Conservation (phyloP, 2,329 filamentous ascomycete genomes). For the Dendrostoma leiphaemia region DNA sequence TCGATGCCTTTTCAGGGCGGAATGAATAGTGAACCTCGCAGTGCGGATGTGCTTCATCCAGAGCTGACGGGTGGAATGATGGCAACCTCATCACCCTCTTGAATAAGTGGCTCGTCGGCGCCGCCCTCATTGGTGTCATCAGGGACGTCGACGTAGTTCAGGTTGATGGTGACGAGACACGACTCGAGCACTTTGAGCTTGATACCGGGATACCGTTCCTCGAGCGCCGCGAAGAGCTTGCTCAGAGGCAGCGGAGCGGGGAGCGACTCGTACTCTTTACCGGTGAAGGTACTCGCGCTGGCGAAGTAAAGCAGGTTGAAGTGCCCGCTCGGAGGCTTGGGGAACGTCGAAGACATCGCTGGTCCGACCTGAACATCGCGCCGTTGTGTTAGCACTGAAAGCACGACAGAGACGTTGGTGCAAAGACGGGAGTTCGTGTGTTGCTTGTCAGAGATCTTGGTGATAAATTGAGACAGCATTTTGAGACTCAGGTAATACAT, state of each 20-base stretch:
- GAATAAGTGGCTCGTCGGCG: conserved; percentile 49
- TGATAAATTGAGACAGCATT: conserved; percentile 59
- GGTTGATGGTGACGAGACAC: conserved; percentile 75
- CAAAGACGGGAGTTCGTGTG: conserved; percentile 8
- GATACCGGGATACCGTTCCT: conserved; percentile 69
- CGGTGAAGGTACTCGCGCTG: conserved; percentile 67
- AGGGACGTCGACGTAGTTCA: conserved; percentile 74
- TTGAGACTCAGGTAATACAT: conserved; percentile 43
- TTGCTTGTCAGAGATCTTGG: conserved; percentile 66
- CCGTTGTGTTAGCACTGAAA: conserved; percentile 23
- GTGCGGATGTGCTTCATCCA: conserved; percentile 51
- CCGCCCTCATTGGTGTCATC: conserved; percentile 41
- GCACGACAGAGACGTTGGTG: conserved; percentile 8
- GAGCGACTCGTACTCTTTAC: conserved; percentile 63
- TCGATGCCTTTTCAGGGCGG: too few relatives aligned
- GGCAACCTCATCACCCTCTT: conserved; percentile 77
- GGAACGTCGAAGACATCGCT: conserved; percentile 27
- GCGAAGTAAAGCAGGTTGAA: conserved; percentile 86
- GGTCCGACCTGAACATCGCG: conserved; percentile 9
- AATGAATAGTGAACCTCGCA: too few relatives aligned
- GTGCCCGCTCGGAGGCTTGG: conserved; percentile 57
- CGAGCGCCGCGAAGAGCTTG: conserved; percentile 65
- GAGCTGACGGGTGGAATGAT: conserved; percentile 89
- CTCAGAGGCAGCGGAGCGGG: conserved; percentile 63
- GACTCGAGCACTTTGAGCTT: conserved; percentile 65